Conservation (phyloP, 306 rosid genomes). For the Rubus idaeus region DNA sequence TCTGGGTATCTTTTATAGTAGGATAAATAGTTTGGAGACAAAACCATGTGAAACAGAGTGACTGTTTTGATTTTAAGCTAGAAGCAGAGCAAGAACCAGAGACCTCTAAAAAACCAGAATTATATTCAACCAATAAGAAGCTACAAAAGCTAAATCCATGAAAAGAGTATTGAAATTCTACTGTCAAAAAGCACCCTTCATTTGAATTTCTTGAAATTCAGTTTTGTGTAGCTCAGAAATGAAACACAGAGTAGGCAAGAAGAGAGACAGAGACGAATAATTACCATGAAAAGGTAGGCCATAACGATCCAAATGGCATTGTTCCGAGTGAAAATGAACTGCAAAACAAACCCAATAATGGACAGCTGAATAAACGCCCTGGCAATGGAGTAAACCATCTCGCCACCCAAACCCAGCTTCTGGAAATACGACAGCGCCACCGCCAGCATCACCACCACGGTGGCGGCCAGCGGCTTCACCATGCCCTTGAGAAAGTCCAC, state of each 20-base stretch:
- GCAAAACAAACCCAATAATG: slow-evolving; percentile 80
- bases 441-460: slow-evolving; percentile 64
- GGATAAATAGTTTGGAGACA: background rate
- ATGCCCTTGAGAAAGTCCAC: slow-evolving; percentile 62
- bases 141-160: background rate
- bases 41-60: slow-evolving; percentile 4
- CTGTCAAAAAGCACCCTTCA: background rate
- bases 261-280: background rate
- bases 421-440: slow-evolving; percentile 57
- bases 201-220: background rate
- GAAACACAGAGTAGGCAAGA: background rate
- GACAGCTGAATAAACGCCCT: slow-evolving; percentile 91
- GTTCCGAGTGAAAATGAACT: slow-evolving; percentile 75
- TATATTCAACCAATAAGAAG: background rate
- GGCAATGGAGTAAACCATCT: slow-evolving; percentile 63
- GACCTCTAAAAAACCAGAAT: background rate
- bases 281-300: slow-evolving; percentile 92
- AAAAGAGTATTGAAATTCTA: background rate
- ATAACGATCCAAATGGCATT: slow-evolving; percentile 72
- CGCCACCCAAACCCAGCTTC: slow-evolving; percentile 68
- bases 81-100: slow-evolving; percentile 2
- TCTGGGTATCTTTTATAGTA: background rate
- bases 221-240: background rate
- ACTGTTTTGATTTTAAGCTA: background rate
- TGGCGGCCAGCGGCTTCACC: slow-evolving; percentile 73